Conservation (phyloP, 2,329 filamentous ascomycete species). For the Pyrenophora teres region DNA sequence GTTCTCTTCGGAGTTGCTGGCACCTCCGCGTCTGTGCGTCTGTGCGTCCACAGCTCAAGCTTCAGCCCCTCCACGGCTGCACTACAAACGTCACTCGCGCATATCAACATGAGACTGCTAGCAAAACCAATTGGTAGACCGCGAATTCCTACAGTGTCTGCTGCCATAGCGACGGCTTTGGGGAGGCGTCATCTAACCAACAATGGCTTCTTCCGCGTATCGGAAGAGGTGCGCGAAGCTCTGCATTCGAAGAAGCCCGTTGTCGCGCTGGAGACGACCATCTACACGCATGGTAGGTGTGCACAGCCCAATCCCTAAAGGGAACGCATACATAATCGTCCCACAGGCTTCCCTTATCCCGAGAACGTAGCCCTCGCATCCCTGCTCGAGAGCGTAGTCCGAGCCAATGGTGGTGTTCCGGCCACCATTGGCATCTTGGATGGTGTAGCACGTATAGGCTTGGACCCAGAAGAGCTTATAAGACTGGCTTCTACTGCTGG, state of each 20-base stretch:
- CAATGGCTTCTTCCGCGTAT: conserved; percentile 68
- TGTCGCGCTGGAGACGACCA: conserved; percentile 92
- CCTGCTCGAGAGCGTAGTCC: conserved; percentile 79
- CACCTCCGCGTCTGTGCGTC: conserved; percentile 28
- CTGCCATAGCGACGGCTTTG: not conserved
- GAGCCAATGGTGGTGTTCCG: conserved; percentile 75
- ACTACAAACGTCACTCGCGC: conserved; percentile 4
- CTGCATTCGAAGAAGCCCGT: conserved; percentile 76
- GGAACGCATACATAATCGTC: not conserved
- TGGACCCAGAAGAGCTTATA: conserved; percentile 72
- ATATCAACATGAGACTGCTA: conserved; percentile 33
- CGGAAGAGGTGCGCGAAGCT: conserved; percentile 81
- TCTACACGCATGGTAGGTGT: conserved; percentile 91
- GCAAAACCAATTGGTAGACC: conserved; percentile 24
- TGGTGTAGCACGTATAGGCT: conserved; percentile 80
- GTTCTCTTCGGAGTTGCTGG: conserved; percentile 41
- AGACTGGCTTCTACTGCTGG: conserved; percentile 69
- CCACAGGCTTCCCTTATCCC: conserved; percentile 69
- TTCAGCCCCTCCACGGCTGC: conserved; percentile 15
- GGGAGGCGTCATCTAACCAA: conserved; percentile 40
- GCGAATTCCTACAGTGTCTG: conserved; percentile 10
- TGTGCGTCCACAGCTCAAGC: conserved; percentile 26
- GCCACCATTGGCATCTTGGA: conserved; percentile 89
- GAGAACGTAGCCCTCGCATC: conserved; percentile 77
- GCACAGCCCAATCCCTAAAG: not conserved